phyloP scores from a whole-genome alignment of 2,329 filamentous ascomycete genomes.

The Alternaria sp. region DNA sequence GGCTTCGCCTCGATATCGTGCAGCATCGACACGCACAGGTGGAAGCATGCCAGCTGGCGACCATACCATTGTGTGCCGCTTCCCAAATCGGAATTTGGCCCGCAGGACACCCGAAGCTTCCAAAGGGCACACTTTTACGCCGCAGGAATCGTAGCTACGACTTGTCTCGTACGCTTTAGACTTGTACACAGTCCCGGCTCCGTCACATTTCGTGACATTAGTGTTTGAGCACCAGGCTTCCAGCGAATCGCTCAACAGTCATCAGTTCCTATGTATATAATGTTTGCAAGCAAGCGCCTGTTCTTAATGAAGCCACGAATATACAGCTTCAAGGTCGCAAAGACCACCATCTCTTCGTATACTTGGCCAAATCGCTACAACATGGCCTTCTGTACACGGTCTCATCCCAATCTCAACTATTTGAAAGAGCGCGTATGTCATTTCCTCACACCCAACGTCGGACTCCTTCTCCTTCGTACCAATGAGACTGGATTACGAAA shows the following conservation, averaged over 20 bases:
- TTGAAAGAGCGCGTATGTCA: neutral
- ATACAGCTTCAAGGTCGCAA: neutral
- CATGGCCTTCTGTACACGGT: neutral
- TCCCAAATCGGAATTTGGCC: neutral
- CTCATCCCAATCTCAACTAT: neutral
- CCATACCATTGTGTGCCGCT: neutral
- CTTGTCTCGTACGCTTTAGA: neutral
- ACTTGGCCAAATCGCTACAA: neutral
- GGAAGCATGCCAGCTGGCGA: neutral
- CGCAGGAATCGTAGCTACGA: neutral
- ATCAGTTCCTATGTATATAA: neutral
- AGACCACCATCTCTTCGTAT: neutral
- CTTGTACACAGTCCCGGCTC: neutral
- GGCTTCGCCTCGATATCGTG: neutral
- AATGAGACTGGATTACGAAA: neutral
- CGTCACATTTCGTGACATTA: neutral
- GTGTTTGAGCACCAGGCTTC: constrained; percentile 3
- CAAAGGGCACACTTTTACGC: neutral
- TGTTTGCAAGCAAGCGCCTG: neutral
- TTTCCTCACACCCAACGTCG: neutral
- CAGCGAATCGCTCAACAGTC: constrained; percentile 9
- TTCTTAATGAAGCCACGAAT: neutral
- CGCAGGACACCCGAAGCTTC: neutral
- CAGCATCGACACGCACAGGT: neutral
- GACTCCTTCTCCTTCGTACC: neutral